These are phyloP conservation scores for Coemansia sp. DNA, from an alignment of 192 early-diverging fungal species.

Conservation along the genomic window DNA sequence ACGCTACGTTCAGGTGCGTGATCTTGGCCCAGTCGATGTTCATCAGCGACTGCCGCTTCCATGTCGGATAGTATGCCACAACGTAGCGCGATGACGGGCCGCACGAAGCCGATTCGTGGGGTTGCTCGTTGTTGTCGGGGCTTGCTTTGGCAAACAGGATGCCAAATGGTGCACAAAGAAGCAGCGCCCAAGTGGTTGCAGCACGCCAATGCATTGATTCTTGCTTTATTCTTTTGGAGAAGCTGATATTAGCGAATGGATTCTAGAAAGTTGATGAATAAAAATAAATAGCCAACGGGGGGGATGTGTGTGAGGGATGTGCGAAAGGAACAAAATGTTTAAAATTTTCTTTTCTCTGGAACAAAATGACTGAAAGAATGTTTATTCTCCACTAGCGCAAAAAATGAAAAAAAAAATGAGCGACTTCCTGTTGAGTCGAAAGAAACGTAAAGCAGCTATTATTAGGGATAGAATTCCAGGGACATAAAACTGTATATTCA, in stretches of 20 bases:
- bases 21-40: constrained; percentile 51
- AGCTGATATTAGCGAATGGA: background rate
- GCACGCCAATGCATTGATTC: background rate
- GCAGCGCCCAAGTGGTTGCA: background rate
- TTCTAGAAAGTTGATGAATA: background rate
- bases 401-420: background rate
- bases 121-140: background rate
- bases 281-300: background rate
- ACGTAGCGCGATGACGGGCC: constrained; percentile 53
- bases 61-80: constrained; percentile 51
- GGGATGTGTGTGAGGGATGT: too few relatives aligned
- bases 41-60: constrained; percentile 51
- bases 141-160: background rate
- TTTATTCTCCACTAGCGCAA: background rate
- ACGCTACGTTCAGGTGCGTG: constrained; percentile 53
- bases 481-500: background rate
- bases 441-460: background rate
- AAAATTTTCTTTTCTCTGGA: too few relatives aligned
- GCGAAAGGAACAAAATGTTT: background rate
- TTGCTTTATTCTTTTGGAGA: too few relatives aligned
- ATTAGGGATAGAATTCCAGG: background rate
- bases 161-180: background rate
- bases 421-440: background rate
- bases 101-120: constrained; percentile 5
- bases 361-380: too few relatives aligned